Evolutionary conservation across 768 basidiomycete species (phyloP), one percentile per base, ranked within the genome.

Genomic region (Lactifluus piperatus): DNA sequence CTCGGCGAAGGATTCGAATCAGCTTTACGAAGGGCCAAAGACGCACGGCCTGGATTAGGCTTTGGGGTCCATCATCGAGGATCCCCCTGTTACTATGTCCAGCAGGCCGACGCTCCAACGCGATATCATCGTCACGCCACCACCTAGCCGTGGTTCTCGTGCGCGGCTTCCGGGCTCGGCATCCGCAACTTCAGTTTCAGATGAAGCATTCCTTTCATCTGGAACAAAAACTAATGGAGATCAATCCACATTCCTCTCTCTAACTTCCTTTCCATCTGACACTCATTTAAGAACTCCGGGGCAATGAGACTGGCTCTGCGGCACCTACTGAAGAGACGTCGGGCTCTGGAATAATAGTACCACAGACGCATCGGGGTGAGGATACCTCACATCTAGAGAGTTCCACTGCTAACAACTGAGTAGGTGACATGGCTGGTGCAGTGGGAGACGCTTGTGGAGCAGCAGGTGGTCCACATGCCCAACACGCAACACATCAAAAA

Each of bases 31-130:
- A 72, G 72, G 45, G 76, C 73, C 29, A 72, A 76, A 48, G 73
- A 71, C 34, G 70, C 74, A 10, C 70, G 74, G 34, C 74, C 74
- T 43, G 71, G 82, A 66, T 62, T 74, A 68, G 71, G 76, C 24
- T 72, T 83, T 68, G 71, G 79, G 37, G 55, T 39, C 54, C 4
- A 56, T 56, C 55, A 59, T 77, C 57, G 74, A 80, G 9, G 80
- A 78, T 0, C 82, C 83, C 6, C 85, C 87, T 0, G 85, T 86
- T n/a, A 86, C 86, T 0, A 75, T 86, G 1, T 86, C 85, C 0
- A 87, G 85, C 65, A 86, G 84, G 1, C 78, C 84, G 14, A 69
- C 75, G 26, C 70, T 77, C 24, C 62, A 76, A 13, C 67, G 72
- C 13, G 71, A 75, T 55, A 65, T 84, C 36, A 75, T 69, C 63